Evolutionary conservation across 306 rosid species (phyloP).

Genomic region (Lathyrus aphaca): DNA sequence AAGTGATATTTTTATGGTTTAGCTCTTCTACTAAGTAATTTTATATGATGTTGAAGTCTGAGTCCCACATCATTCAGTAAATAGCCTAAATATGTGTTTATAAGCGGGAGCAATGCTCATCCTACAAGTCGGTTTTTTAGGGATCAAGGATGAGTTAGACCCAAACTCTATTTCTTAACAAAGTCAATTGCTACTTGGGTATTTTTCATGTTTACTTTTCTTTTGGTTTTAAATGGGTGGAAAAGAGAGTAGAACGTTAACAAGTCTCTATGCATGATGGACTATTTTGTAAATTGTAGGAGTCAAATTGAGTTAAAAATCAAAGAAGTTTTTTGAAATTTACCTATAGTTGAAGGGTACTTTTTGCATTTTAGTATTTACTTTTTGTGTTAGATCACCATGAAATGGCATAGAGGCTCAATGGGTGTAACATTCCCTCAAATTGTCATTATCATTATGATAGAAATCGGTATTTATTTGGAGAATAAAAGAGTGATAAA

Average conservation of each 20-base stretch:
- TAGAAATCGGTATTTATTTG: neutral
- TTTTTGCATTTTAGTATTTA: slow-evolving; percentile 24
- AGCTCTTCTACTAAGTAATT: slow-evolving; percentile 1
- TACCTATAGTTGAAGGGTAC: neutral
- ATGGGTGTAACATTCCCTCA: neutral
- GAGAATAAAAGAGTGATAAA: neutral
- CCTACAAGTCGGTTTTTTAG: too few relatives aligned
- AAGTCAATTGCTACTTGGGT: too few relatives aligned
- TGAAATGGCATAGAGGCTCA: slow-evolving; percentile 11
- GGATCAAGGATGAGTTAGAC: too few relatives aligned
- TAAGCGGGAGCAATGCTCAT: too few relatives aligned
- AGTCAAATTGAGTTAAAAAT: neutral
- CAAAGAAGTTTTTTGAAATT: slow-evolving; percentile 7
- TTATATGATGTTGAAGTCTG: neutral
- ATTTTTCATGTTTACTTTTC: too few relatives aligned
- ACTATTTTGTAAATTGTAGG: neutral
- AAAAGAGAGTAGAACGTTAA: too few relatives aligned
- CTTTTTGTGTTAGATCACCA: slow-evolving; percentile 1
- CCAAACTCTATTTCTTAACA: too few relatives aligned
- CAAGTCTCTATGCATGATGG: neutral
- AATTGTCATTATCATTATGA: neutral
- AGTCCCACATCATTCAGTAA: too few relatives aligned
- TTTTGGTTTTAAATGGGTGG: too few relatives aligned
- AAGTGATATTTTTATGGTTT: slow-evolving; percentile 11
- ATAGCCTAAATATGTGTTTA: too few relatives aligned